These are phyloP conservation scores for Poteriospumella lacustris DNA, from an alignment of 108 stramenopile genomes.

Conservation along the genomic window DNA sequence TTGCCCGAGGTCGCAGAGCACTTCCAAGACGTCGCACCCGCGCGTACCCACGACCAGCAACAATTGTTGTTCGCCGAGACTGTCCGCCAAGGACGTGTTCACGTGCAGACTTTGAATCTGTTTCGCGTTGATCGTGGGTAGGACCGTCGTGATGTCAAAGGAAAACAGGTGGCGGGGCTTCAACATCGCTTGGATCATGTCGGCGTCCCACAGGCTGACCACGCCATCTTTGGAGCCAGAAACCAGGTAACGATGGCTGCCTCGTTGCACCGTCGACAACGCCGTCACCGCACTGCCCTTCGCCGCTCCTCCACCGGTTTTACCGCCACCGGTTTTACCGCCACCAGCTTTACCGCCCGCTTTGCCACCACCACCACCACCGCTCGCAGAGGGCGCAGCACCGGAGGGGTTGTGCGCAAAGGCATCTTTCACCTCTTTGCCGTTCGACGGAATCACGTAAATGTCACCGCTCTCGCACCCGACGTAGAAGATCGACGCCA, in stretches of 20 bases:
- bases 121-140: not conserved
- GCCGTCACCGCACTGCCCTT: slow-evolving; percentile 13
- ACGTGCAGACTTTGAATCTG: slow-evolving; percentile 7
- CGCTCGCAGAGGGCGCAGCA: not conserved
- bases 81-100: not conserved
- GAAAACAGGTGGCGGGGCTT: too few species aligned
- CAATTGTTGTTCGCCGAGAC: not conserved
- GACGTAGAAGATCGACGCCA: not conserved
- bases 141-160: too few species aligned
- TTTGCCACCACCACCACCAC: not conserved
- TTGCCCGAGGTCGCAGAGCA: not conserved
- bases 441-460: slow-evolving; percentile 1
- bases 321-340: not conserved
- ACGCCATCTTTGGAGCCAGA: slow-evolving; percentile 20
- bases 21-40: slow-evolving; percentile 28
- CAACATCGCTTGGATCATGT: too few species aligned
- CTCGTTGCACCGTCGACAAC: too few species aligned
- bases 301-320: not conserved
- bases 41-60: slow-evolving; percentile 1
- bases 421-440: not conserved
- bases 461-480: slow-evolving; percentile 17
- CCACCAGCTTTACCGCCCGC: not conserved
- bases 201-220: not conserved
- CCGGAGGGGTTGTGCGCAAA: not conserved
- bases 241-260: too few species aligned